Evolutionary conservation across 2,329 filamentous ascomycete species (phyloP).

Genomic region (Gremmenia infestans): DNA sequence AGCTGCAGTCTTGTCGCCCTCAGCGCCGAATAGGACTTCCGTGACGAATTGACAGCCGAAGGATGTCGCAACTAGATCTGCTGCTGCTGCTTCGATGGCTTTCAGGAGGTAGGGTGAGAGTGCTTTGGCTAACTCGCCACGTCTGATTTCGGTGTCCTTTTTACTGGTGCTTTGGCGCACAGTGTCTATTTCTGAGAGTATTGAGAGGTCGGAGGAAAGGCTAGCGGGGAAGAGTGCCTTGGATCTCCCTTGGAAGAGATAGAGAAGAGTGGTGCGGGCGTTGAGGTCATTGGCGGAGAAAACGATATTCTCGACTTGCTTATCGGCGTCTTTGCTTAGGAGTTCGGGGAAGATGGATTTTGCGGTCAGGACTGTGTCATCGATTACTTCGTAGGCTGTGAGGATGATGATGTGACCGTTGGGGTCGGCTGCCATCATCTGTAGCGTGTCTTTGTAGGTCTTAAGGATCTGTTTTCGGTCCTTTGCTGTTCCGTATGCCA

Average conservation of each 20-base stretch:
- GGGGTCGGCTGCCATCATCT: slow-evolving; percentile 75
- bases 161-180: slow-evolving; percentile 84
- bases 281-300: slow-evolving; percentile 61
- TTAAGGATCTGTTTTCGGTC: slow-evolving; percentile 86
- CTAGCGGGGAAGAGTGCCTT: slow-evolving; percentile 56
- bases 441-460: slow-evolving; percentile 84
- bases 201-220: slow-evolving; percentile 60
- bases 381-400: slow-evolving; percentile 82
- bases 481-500: slow-evolving; percentile 85
- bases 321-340: slow-evolving; percentile 63
- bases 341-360: slow-evolving; percentile 88
- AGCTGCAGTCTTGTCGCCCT: slow-evolving; percentile 71
- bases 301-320: slow-evolving; percentile 59
- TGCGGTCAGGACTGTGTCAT: slow-evolving; percentile 83
- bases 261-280: slow-evolving; percentile 66
- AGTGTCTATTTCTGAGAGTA: slow-evolving; percentile 72
- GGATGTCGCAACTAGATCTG: slow-evolving; percentile 64
- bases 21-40: slow-evolving; percentile 72
- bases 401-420: slow-evolving; percentile 78
- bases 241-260: slow-evolving; percentile 69
- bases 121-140: slow-evolving; percentile 68
- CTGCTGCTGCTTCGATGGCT: slow-evolving; percentile 63
- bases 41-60: slow-evolving; percentile 85
- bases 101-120: slow-evolving; percentile 72
- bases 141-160: slow-evolving; percentile 75